Conservation (phyloP, 108 stramenopile genomes). For the Nitzschia sp. region DNA sequence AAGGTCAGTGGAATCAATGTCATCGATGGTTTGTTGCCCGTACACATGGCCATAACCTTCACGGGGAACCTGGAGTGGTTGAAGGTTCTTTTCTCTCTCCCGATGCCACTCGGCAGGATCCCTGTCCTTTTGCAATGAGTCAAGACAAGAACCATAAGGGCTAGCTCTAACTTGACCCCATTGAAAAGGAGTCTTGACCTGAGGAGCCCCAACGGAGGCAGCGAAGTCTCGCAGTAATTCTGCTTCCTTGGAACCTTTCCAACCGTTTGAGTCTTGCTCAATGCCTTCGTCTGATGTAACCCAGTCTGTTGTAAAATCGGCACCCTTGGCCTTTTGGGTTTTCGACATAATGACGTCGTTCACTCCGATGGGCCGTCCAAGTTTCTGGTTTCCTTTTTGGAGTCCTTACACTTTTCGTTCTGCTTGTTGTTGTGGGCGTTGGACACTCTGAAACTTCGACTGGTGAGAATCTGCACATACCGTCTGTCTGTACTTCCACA, state of each 20-base stretch:
- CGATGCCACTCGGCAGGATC: conserved; percentile 37
- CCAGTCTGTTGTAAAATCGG: too few relatives aligned
- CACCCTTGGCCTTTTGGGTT: too few relatives aligned
- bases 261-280: too few relatives aligned
- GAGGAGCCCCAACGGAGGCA: conserved; percentile 21
- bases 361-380: too few relatives aligned
- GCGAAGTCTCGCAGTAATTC: conserved; percentile 1
- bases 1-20: conserved; percentile 32
- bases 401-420: too few relatives aligned
- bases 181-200: conserved; percentile 27
- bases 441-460: too few relatives aligned
- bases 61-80: conserved; percentile 45
- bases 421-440: too few relatives aligned
- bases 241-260: conserved; percentile 1
- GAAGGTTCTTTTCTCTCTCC: conserved; percentile 41
- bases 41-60: conserved; percentile 78
- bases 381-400: too few relatives aligned
- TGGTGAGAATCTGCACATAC: too few relatives aligned
- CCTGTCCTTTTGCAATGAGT: conserved; percentile 24
- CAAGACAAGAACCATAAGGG: conserved; percentile 53
- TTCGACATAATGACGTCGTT: too few relatives aligned
- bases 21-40: conserved; percentile 57
- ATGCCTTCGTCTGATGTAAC: too few relatives aligned
- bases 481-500: too few relatives aligned
- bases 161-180: conserved; percentile 60